Conservation (phyloP, 2,329 filamentous ascomycete genomes). For the Scedosporium minutisporum region DNA sequence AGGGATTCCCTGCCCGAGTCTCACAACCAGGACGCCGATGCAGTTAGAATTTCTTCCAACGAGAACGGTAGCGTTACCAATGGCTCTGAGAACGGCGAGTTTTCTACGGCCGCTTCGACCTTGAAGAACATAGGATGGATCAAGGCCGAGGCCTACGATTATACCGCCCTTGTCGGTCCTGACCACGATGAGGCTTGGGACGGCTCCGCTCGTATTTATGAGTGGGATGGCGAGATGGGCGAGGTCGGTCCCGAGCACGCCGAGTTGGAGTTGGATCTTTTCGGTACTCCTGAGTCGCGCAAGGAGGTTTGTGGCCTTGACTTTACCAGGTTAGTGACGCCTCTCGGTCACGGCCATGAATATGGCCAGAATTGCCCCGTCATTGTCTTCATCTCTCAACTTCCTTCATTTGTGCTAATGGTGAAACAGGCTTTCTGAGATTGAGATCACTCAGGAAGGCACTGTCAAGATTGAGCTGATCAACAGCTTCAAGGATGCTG, state of each 20-base stretch:
- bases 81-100: neutral
- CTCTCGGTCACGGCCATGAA: neutral
- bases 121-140: constrained; percentile 30
- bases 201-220: constrained; percentile 57
- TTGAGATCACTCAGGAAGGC: constrained; percentile 50
- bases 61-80: neutral
- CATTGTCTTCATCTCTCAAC: neutral
- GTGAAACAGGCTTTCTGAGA: constrained; percentile 38
- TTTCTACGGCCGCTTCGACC: neutral
- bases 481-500: constrained; percentile 60
- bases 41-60: neutral
- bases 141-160: constrained; percentile 36
- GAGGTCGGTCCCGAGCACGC: constrained; percentile 67
- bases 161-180: constrained; percentile 21
- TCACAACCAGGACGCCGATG: constrained; percentile 11
- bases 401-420: neutral
- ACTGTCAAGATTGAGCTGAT: constrained; percentile 39
- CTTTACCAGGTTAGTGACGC: constrained; percentile 47
- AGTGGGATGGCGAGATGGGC: constrained; percentile 78
- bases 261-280: constrained; percentile 68
- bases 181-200: constrained; percentile 29
- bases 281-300: constrained; percentile 47
- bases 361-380: neutral
- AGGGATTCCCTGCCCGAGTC: constrained; percentile 11
- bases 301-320: constrained; percentile 44